Evolutionary conservation across 108 stramenopile species (phyloP), one percentile per base, ranked within the genome.

Genomic region (Discostella stelligeroides): DNA sequence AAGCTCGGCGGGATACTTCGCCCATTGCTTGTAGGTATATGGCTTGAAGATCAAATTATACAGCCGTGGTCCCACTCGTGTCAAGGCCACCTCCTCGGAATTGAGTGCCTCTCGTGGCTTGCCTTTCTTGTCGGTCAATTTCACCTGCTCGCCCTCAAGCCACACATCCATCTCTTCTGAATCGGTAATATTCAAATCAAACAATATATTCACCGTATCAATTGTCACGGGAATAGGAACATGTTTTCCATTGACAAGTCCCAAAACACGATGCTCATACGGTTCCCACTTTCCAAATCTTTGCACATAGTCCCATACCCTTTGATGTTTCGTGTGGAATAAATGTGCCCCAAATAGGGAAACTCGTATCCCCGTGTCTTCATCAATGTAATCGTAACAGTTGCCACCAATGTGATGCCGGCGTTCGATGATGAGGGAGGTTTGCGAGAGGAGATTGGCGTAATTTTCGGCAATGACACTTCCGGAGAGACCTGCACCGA

Each of bases 11-110:
- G 92, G 92, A 29, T 80, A 62, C 55, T 82, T 86, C 24, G 72
- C 86, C 92, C 92, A 94, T 66, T 94, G 92, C 49, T 94, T 94
- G 41, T 64, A 79, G 2, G 92, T 94, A 71, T 91, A 94, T 0
- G 87, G 85, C 17, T 85, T 56, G 73, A 94, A 94, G 30, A 91
- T 85, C 13, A 83, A 58, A 17, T 91, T 71, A 64, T 90, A 94
- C 53, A 94, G 63, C 27, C 80, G 71, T 25, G 50, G 40, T 17
- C 92, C 92, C 13, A 94, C 92, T 9, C 87, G 70, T 9, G 81
- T 63, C 45, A 84, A 49, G 23, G 89, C 92, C 85, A 91, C 86
- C 64, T 94, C 90, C 70, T 90, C 89, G 11, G 87, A 77, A 71
- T 94, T 87, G 27, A 40, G 13, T 6, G 84, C 62, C 41, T 73